Evolutionary conservation across 1,284 basidiomycete genomes (phyloP).

Genomic region (Trametes pubescens): DNA sequence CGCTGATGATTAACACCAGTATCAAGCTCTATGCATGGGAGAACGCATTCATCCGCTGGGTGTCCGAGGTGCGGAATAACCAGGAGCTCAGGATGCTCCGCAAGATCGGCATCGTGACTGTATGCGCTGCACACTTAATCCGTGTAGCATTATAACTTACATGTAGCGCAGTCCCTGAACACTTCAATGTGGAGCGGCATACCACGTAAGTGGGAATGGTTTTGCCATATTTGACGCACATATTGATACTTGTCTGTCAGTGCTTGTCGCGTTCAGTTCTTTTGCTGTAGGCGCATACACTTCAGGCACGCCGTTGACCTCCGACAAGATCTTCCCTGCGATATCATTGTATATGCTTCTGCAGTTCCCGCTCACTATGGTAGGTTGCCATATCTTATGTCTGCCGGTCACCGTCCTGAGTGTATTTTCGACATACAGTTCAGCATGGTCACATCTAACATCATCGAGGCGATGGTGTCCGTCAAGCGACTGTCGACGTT

Average conservation of each 20-base stretch:
- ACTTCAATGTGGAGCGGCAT: constrained; percentile 73
- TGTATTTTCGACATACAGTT: constrained; percentile 50
- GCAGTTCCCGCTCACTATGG: constrained; percentile 89
- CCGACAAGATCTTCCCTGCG: constrained; percentile 94
- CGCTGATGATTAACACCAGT: constrained; percentile 42
- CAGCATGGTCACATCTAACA: constrained; percentile 74
- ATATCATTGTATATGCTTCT: constrained; percentile 94
- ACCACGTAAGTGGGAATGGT: constrained; percentile 51
- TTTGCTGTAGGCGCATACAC: constrained; percentile 84
- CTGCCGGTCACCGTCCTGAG: not conserved
- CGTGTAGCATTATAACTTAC: not conserved
- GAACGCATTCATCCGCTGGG: constrained; percentile 80
- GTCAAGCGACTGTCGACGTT: constrained; percentile 84
- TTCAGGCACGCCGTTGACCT: constrained; percentile 79
- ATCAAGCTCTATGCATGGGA: constrained; percentile 92
- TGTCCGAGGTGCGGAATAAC: constrained; percentile 84
- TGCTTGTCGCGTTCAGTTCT: constrained; percentile 88
- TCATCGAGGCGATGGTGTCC: constrained; percentile 89
- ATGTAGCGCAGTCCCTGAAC: constrained; percentile 57
- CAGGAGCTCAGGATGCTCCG: constrained; percentile 84
- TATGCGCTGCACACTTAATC: too few species aligned
- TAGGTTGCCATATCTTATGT: constrained; percentile 38
- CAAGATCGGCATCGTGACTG: constrained; percentile 81
- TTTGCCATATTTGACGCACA: constrained; percentile 5
- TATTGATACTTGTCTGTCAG: constrained; percentile 39